These are phyloP conservation scores for Trichosporon sp. DNA, from an alignment of 1,284 basidiomycete genomes.

Conservation along the genomic window DNA sequence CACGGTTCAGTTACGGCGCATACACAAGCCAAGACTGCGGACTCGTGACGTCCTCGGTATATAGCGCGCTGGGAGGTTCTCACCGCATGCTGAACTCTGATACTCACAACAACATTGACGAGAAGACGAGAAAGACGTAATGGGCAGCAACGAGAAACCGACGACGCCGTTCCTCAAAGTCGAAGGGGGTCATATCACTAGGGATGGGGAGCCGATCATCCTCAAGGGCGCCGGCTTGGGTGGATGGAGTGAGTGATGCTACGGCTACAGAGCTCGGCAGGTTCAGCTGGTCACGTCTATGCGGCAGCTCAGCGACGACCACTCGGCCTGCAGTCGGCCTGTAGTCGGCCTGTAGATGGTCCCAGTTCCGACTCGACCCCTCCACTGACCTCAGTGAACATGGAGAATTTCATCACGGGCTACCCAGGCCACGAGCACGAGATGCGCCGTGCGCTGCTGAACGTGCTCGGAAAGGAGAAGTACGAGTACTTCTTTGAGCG, in stretches of 20 bases:
- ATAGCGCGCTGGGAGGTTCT: background rate
- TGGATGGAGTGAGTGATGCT: conserved; percentile 48
- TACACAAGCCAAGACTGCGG: no score
- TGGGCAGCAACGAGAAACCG: conserved; percentile 5
- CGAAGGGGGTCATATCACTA: conserved; percentile 35
- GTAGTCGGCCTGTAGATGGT: no score
- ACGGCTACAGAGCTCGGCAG: no score
- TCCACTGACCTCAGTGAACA: conserved; percentile 42
- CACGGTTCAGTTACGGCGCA: background rate
- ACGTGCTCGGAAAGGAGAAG: conserved; percentile 68
- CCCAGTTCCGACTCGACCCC: background rate
- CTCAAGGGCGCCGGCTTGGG: conserved; percentile 52
- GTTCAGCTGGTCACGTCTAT: background rate
- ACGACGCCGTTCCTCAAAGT: conserved; percentile 19
- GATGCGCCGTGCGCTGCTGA: conserved; percentile 68
- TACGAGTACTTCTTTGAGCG: conserved; percentile 74
- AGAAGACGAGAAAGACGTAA: background rate
- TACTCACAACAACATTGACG: background rate
- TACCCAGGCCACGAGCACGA: conserved; percentile 58
- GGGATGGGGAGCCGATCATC: conserved; percentile 40
- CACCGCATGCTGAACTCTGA: background rate
- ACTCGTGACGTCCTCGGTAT: background rate
- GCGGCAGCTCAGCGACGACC: no score
- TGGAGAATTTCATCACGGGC: conserved; percentile 56
- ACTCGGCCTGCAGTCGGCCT: background rate